Evolutionary conservation across 225 moss, liverwort and hornwort species (phyloP), one percentile per base, ranked within the genome.

Genomic region (Polytrichum formosum): DNA sequence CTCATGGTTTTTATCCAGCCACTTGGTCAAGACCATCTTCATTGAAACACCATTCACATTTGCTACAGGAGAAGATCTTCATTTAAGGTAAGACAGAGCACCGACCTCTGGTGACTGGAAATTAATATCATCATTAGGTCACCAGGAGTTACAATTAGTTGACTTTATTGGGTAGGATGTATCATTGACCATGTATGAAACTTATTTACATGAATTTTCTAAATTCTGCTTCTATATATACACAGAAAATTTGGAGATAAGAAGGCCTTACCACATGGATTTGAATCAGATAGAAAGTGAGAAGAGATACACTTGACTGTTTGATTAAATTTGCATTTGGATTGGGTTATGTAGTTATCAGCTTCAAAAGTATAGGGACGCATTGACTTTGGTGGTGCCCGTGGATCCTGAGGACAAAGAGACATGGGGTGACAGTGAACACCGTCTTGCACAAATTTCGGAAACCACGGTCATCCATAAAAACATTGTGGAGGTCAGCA

Each of bases 391-490:
- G 56, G 87, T 94, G 55, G 26, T 98, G 80, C 97, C 97, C 6
- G 75, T 92, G 54, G 94, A 98, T 78, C 82, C 91, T 33, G 83
- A 81, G 62, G 78, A 92, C 84, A 92, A 90, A 71, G 91, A 91
- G 62, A 98, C 97, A 7, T 98, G 97, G 97, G 97, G 97, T 19
- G 97, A 98, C 58, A 94, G 97, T 72, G 97, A 98, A 77, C 97
- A 98, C 72, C 89, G 97, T 61, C 85, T 98, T 26, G 97, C 97
- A 1, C 89, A 98, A 2, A 82, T 98, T 16, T 83, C 90, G 19
- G 97, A 98, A 73, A 98, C 97, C 7, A 98, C 97, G 10, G 97
- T 94, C 18, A 92, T 98, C 56, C 97, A 98, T 75, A 94, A 86
- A 74, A 82, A 90, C 29, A 76, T 94, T 1, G 88, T 98, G 53